Conservation (phyloP, 352 stramenopile genomes). For the Lagenidium giganteum region DNA sequence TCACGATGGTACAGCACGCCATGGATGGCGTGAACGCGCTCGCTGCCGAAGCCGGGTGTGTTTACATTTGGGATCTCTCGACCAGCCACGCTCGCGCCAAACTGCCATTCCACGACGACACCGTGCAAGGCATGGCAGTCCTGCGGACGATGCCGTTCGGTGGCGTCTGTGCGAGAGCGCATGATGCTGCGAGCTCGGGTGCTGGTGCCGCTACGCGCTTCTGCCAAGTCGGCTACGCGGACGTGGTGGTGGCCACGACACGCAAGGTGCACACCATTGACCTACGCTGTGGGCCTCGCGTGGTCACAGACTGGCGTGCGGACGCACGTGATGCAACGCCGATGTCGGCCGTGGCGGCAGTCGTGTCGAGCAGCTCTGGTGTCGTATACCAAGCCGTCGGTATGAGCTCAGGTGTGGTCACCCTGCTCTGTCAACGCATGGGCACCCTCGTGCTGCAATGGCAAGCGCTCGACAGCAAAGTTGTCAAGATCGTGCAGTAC, state of each 20-base stretch:
- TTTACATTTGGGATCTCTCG: conserved; percentile 66
- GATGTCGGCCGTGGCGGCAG: conserved; percentile 31
- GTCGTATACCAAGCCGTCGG: conserved; percentile 34
- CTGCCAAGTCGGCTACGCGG: conserved; percentile 16
- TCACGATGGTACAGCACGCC: conserved; percentile 18
- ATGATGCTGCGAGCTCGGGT: no score
- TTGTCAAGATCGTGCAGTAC: conserved; percentile 54
- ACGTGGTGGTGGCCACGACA: conserved; percentile 47
- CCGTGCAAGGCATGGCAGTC: conserved; percentile 32
- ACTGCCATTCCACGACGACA: conserved; percentile 49
- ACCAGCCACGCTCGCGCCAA: conserved; percentile 55
- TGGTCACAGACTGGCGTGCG: conserved; percentile 62
- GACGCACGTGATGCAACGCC: conserved; percentile 30
- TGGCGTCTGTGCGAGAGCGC: no score
- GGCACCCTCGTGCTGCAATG: conserved; percentile 38
- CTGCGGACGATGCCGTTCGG: conserved; percentile 17
- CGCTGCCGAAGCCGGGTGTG: conserved; percentile 31
- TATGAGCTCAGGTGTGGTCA: conserved; percentile 30
- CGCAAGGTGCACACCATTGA: conserved; percentile 48
- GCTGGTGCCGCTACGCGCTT: neutral
- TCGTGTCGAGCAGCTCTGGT: conserved; percentile 17
- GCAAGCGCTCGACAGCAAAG: conserved; percentile 43
- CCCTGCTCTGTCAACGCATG: conserved; percentile 51
- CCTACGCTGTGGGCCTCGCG: conserved; percentile 27
- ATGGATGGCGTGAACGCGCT: conserved; percentile 28